Evolutionary conservation across 331 rosid genomes (phyloP).

Genomic region (Telfairia occidentalis): DNA sequence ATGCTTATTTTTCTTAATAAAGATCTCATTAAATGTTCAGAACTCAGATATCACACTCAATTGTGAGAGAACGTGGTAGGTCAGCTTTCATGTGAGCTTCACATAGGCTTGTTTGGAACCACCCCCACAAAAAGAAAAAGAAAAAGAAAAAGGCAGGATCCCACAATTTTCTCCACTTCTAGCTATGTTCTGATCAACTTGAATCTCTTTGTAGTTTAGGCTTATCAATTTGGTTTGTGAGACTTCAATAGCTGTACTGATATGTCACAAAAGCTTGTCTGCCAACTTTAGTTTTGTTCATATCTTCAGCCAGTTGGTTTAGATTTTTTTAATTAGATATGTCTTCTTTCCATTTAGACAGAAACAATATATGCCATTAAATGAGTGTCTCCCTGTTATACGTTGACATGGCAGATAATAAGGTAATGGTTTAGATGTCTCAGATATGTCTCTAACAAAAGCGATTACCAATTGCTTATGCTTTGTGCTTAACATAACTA

Average conservation of each 20-base stretch:
- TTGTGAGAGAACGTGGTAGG: not conserved
- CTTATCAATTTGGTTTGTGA: not conserved
- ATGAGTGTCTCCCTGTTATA: constrained; percentile 1
- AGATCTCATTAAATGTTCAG: not conserved
- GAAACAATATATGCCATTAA: not conserved
- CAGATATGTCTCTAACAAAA: not conserved
- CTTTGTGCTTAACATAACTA: not conserved
- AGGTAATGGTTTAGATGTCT: not conserved
- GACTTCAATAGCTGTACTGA: not conserved
- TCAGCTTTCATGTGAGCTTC: constrained; percentile 2
- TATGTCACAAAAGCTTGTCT: not conserved
- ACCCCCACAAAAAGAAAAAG: not conserved
- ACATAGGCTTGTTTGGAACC: not conserved
- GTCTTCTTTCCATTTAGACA: not conserved
- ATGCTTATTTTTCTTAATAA: not conserved
- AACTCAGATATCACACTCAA: not conserved
- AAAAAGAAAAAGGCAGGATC: not conserved
- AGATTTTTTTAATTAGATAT: not conserved
- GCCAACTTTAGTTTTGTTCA: not conserved
- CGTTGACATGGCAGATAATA: not conserved
- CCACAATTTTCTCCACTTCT: not conserved
- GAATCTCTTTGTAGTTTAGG: not conserved
- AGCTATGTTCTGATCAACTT: not conserved
- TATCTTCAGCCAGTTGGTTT: not conserved
- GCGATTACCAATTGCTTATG: not conserved